Percentiles rank a stretch among this genome's conserved stretches.
Conservation (phyloP, 2,329 filamentous ascomycete genomes). For the Fusarium denticulatum region DNA sequence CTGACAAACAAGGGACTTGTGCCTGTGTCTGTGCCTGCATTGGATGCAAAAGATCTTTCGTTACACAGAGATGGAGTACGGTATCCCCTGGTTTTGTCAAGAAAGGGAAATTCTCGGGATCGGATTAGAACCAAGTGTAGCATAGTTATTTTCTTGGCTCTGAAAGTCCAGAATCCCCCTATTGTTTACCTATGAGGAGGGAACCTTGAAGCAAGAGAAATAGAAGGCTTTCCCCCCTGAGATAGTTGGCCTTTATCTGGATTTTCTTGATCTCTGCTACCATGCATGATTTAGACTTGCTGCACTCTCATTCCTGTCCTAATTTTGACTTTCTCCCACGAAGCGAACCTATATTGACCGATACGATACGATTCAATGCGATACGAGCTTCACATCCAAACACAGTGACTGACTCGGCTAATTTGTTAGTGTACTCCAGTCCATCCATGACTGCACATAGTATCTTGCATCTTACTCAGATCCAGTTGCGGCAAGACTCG, state of each 20-base stretch:
- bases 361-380: neutral
- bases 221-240: conserved; percentile 4
- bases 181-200: neutral
- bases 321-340: neutral
- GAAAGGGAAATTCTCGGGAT: conserved; percentile 7
- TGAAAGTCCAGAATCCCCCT: neutral
- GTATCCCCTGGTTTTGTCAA: neutral
- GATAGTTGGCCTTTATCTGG: conserved; percentile 1
- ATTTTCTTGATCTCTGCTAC: neutral
- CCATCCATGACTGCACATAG: neutral
- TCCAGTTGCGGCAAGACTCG: conserved; percentile 12
- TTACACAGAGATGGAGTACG: conserved; percentile 23
- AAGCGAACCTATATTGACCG: neutral
- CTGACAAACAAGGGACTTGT: conserved; percentile 4
- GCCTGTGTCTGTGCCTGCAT: conserved; percentile 7
- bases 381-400: conserved; percentile 4
- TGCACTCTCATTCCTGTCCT: conserved; percentile 1
- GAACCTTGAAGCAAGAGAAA: neutral
- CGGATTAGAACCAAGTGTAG: conserved; percentile 7
- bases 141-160: conserved; percentile 18
- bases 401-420: conserved; percentile 9
- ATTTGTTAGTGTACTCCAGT: conserved; percentile 7
- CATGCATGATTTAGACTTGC: conserved; percentile 6
- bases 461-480: conserved; percentile 20
- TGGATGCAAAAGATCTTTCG: conserved; percentile 23